Base-by-base conservation (phyloP, 2,329 filamentous ascomycete species). In the Alternaria solani region DNA sequence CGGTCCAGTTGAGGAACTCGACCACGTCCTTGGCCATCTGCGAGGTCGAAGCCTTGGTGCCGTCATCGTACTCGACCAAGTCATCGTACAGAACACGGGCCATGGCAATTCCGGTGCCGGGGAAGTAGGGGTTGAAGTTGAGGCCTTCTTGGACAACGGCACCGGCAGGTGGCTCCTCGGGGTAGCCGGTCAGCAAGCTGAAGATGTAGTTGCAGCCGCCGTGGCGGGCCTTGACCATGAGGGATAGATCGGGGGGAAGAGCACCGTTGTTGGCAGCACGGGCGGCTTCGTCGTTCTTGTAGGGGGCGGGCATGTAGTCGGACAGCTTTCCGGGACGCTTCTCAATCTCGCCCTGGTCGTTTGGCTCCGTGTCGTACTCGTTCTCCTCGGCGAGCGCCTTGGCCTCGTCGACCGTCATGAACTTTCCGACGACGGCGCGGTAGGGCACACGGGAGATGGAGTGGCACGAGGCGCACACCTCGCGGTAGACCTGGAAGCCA, bases 71-170 rank as follows among this genome's bases (percentile, higher is more conserved):
- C 81, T 99, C 95, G 66, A 99, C 95, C 59, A 99, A 85, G 67
- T 93, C 95, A 72, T 99, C 95, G 84, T 96, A 99, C 63, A 99
- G 89, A 63, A 98, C 95, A 88, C 95, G 94, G 74, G 91, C 94
- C 95, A 99, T 99, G 76, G 92, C 95, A 81, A 99, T 99, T 79
- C 94, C 94, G 73, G 95, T 98, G 79, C 95, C 95, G 59, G 95
- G 95, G 90, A 99, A 99, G 87, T 97, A 99, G 63, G 95, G 95
- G 88, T 99, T 99, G 89, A 99, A 99, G 89, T 98, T 97, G 83
- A 99, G 89, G 77, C 95, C 95, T 64, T 89, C 88, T 74, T 89
- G 90, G 62, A 99, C 91, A 74, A 87, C 84, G 65, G 92, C 93
- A 79, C 95, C 95, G 52, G 95, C 92, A 55, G 95, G 95, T 62